These are phyloP conservation scores for Claviceps sp. DNA, from an alignment of 2,329 filamentous ascomycete species.

Conservation along the genomic window DNA sequence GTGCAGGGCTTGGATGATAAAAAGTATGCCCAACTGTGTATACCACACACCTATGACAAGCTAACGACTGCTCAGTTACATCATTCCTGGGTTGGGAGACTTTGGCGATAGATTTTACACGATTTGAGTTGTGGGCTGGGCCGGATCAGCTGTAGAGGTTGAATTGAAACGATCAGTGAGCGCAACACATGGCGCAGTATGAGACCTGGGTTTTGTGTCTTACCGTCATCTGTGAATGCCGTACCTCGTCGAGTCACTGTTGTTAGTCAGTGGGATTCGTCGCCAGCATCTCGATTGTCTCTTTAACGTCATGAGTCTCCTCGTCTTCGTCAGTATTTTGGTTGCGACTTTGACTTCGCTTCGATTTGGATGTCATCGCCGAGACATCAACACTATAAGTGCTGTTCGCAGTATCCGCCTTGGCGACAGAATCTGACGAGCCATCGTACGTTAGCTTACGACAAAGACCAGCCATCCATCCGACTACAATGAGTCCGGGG, in stretches of 20 bases:
- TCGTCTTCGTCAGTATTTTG: conserved; percentile 28
- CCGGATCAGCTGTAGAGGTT: background rate
- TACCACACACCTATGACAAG: conserved; percentile 2
- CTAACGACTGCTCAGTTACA: conserved; percentile 56
- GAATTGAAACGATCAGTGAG: background rate
- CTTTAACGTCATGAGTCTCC: conserved; percentile 34
- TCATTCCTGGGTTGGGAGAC: conserved; percentile 84
- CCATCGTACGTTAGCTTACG: background rate
- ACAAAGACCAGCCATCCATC: background rate
- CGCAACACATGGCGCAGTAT: background rate
- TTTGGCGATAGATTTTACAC: conserved; percentile 96
- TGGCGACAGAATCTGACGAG: conserved; percentile 34
- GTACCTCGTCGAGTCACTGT: background rate
- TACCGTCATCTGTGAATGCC: background rate
- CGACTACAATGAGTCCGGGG: background rate
- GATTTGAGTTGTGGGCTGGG: conserved; percentile 36
- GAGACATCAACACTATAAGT: conserved; percentile 18
- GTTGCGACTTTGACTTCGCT: conserved; percentile 4
- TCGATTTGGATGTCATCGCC: conserved; percentile 9
- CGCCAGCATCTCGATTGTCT: conserved; percentile 37
- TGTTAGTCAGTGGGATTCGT: conserved; percentile 34
- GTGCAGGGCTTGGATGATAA: conserved; percentile 77
- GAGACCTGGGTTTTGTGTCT: background rate
- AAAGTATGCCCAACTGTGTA: conserved; percentile 48
- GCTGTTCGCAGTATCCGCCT: conserved; percentile 24